A percentile compares a stretch with the other conserved stretches of the same genome.
Conservation (phyloP, 2,329 filamentous ascomycete species). For the Fusarium sarcochroum region DNA sequence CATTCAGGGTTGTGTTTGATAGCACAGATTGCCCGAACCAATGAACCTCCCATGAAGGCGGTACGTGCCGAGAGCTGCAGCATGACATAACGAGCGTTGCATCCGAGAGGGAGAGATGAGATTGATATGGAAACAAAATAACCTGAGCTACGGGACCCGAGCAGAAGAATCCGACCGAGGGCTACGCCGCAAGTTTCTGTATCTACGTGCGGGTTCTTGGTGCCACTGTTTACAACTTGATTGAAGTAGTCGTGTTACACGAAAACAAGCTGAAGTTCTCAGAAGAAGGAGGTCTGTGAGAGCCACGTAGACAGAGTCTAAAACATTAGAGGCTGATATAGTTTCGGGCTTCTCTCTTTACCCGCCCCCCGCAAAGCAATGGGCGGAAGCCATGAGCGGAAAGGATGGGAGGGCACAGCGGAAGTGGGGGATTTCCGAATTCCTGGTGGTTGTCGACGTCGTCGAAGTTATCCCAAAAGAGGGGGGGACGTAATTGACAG, state of each 20-base stretch:
- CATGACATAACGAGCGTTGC: slow-evolving; percentile 30
- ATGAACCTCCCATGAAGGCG: slow-evolving; percentile 10
- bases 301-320: slow-evolving; percentile 10
- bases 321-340: slow-evolving; percentile 27
- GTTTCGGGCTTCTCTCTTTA: slow-evolving; percentile 11
- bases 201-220: neutral
- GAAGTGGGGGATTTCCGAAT: slow-evolving; percentile 19
- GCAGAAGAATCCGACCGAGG: slow-evolving; percentile 4
- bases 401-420: slow-evolving; percentile 9
- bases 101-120: slow-evolving; percentile 23
- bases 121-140: slow-evolving; percentile 25
- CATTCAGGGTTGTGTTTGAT: slow-evolving; percentile 31
- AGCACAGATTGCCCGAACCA: slow-evolving; percentile 9
- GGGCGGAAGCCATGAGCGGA: neutral
- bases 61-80: slow-evolving; percentile 21
- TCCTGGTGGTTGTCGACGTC: slow-evolving; percentile 3
- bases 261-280: neutral
- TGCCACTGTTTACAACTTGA: neutral
- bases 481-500: neutral
- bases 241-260: slow-evolving; percentile 7
- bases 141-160: slow-evolving; percentile 26
- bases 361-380: slow-evolving; percentile 18
- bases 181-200: slow-evolving; percentile 10
- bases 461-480: neutral
- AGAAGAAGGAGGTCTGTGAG: slow-evolving; percentile 1